These are phyloP conservation scores for Pestalotiopsis sp. DNA, from an alignment of 2,329 filamentous ascomycete genomes.

Conservation along the genomic window DNA sequence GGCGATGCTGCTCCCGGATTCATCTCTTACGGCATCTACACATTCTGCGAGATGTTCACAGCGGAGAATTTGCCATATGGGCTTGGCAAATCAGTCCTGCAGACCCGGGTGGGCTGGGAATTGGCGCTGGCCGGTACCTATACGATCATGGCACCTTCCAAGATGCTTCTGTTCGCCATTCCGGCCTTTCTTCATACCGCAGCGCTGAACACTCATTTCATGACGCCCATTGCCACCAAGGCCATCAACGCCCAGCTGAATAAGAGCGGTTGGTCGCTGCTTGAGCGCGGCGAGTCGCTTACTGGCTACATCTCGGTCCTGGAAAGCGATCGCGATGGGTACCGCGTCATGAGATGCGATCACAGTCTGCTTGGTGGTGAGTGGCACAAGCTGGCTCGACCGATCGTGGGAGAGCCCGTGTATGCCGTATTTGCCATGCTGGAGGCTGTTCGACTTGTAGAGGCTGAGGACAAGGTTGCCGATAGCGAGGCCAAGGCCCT, in stretches of 20 bases:
- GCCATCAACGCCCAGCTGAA: conserved; percentile 69
- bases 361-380: conserved; percentile 93
- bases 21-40: conserved; percentile 68
- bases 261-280: conserved; percentile 69
- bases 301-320: conserved; percentile 94
- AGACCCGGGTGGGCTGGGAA: conserved; percentile 75
- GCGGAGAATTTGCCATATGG: conserved; percentile 45
- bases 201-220: conserved; percentile 74
- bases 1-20: conserved; percentile 68
- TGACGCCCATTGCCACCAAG: conserved; percentile 60
- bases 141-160: conserved; percentile 69
- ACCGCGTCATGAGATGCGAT: conserved; percentile 86
- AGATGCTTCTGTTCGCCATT: conserved; percentile 65
- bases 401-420: conserved; percentile 76
- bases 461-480: conserved; percentile 54
- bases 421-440: conserved; percentile 97
- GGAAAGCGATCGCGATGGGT: conserved; percentile 72
- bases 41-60: conserved; percentile 46
- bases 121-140: conserved; percentile 68
- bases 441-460: conserved; percentile 83
- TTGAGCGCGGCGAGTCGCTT: conserved; percentile 82
- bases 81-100: conserved; percentile 64
- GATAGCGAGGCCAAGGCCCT: conserved; percentile 78
- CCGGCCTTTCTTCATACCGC: conserved; percentile 75
- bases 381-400: conserved; percentile 68